Base-by-base conservation (phyloP, 495 filamentous ascomycete genomes). In the Clavariopsis aquatica region DNA sequence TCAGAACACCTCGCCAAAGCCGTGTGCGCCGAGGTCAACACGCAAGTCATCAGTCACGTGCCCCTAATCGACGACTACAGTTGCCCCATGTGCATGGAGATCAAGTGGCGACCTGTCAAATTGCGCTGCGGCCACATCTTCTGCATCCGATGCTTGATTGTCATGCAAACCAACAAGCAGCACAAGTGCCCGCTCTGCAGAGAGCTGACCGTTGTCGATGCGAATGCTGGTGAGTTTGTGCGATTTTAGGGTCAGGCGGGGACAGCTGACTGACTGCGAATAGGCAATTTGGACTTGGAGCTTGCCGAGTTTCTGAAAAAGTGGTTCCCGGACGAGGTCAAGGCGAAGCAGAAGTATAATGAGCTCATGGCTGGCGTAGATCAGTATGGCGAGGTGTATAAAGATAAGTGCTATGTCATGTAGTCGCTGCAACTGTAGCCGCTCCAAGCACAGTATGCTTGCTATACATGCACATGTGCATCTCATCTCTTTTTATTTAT, bases 1-100 rank as follows among this genome's bases (percentile, higher is more conserved):
- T 3, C 82, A 77, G 52, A 78, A 73, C 51, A 60, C 29, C 80
- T 90, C 34, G 84, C 89, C 24, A 87, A 83, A 64, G 82, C 86
- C 43, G 77, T 91, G 41, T 89, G 86, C 74, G 82, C 82, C 29
- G 82, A 87, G 65, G 75, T 92, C 47, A 84, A 82, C 5, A 79
- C 79, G 13, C 82, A 89, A 38, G 79, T 92, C 1, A 75, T 92
- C 38, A 77, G 78, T 13, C 76, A 85, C 46, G 85, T 91, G 17
- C 89, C 89, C 13, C 88, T 89, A 65, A 69, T 90, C 24, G 82
- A 87, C 47, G 88, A 91, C 74, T 89, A 88, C 74, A 78, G 83
- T 27, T 92, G 89, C 66, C 85, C 88, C n/a, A 83, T 92, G 19
- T 92, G 89, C 78, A 82, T 82, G 52, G 79, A 77, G 24, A 80